Base-by-base conservation (phyloP, 345 rosid species). In the Mangifera indica region DNA sequence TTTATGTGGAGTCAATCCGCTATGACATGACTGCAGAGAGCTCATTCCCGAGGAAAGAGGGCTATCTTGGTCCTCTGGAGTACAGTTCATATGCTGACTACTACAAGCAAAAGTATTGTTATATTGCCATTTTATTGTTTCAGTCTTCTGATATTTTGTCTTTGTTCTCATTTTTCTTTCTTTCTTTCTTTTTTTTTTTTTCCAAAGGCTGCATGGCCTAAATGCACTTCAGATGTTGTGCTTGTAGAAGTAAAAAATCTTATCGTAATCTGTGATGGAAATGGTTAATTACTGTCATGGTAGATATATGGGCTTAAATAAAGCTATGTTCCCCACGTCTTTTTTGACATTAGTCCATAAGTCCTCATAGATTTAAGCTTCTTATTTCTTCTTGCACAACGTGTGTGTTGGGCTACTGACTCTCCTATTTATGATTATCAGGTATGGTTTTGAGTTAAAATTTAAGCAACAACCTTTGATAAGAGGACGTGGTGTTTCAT, bases 31-130 rank as follows among this genome's bases (percentile, higher is more conserved):
- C 89, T 78, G 96, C 96, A 9, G 97, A 92, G 83, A 88, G 86
- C 74, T 87, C 99, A 55, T 95, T 95, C 76, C 99, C 99, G 0
- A 88, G 98, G 86, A 95, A 92, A 87, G 98, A 89, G 86, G 99
- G 98, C 67, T 92, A 91, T 88, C 93, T 95, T 63, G 99, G 99
- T 77, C 99, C 99, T 48, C 77, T 95, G 57, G 96, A 92, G 82
- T 95, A 95, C 78, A 92, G 91, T 82, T 85, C 99, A 40, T 95
- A 90, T 70, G 94, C 91, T 21, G 97, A 95, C 80, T 95, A 95
- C 73, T 92, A 91, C 82, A 88, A 86, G 81, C 98, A 92, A 87
- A 95, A 95, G 99, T 93, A 89, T 48, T 86, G 78, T 55, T 45
- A 34, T 45, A 10, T 40, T 46, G 8, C 32, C 62, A 29, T 42